Conservation (phyloP, 2,329 filamentous ascomycete species). For the Hypoxylon sp. region DNA sequence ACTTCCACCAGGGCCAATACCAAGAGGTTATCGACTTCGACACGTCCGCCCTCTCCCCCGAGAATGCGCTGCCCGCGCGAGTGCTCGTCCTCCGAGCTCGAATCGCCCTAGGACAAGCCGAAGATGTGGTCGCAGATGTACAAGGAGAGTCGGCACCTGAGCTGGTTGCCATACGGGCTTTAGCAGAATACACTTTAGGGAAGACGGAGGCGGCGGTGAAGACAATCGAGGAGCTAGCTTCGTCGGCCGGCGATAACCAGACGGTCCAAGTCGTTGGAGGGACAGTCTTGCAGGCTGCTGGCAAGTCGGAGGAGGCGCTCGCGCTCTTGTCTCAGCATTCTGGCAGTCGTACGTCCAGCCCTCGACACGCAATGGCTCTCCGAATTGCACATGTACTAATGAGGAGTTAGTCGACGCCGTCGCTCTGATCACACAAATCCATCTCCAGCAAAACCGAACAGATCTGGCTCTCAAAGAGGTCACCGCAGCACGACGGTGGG, state of each 20-base stretch:
- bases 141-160: constrained; percentile 76
- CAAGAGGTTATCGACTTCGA: constrained; percentile 88
- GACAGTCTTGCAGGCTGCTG: constrained; percentile 83
- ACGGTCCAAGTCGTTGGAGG: constrained; percentile 85
- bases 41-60: constrained; percentile 79
- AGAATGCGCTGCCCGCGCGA: constrained; percentile 81
- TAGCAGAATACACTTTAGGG: constrained; percentile 75
- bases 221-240: constrained; percentile 74
- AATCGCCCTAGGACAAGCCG: constrained; percentile 83
- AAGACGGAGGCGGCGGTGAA: constrained; percentile 72
- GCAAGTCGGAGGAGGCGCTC: constrained; percentile 87
- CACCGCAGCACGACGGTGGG: constrained; percentile 87
- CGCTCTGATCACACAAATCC: constrained; percentile 89
- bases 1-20: constrained; percentile 86
- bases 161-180: constrained; percentile 78
- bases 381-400: constrained; percentile 35
- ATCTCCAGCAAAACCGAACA: constrained; percentile 89
- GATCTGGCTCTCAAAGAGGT: constrained; percentile 94
- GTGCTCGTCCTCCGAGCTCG: constrained; percentile 85
- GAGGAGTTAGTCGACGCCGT: constrained; percentile 75
- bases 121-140: constrained; percentile 77
- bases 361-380: background rate
- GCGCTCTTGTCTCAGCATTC: constrained; percentile 84
- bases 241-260: constrained; percentile 76
- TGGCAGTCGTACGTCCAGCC: constrained; percentile 76